phyloP scores from a whole-genome alignment of 805 yeast genomes.

The Ascoidea tarda region DNA sequence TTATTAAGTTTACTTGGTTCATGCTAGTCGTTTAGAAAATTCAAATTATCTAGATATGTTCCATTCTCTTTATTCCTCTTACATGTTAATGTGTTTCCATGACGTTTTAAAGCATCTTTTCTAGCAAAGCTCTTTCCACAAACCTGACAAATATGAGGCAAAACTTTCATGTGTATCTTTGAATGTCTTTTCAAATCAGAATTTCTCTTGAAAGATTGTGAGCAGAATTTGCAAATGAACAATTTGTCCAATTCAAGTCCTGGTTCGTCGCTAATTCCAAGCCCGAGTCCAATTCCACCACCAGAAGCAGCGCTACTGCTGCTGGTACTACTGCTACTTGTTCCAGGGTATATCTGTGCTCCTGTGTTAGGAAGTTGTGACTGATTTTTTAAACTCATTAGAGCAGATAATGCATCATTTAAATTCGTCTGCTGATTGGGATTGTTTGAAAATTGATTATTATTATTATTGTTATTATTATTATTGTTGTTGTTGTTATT shows the following conservation, averaged over 20 bases:
- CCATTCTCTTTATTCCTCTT: slow-evolving; percentile 48
- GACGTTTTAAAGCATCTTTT: slow-evolving; percentile 70
- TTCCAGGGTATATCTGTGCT: background rate
- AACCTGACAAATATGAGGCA: slow-evolving; percentile 60
- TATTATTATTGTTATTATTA: background rate
- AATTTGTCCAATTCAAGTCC: slow-evolving; percentile 19
- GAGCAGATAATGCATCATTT: background rate
- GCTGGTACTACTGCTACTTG: background rate
- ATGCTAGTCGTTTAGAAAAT: slow-evolving; percentile 7
- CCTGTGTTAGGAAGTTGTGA: background rate
- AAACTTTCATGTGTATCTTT: slow-evolving; percentile 54
- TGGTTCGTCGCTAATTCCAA: background rate
- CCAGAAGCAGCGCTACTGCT: background rate
- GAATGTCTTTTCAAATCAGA: slow-evolving; percentile 64
- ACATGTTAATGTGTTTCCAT: slow-evolving; percentile 62
- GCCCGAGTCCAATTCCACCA: too few relatives aligned
- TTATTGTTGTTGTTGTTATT: background rate
- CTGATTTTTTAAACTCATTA: background rate
- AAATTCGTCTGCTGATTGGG: background rate
- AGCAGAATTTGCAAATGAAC: slow-evolving; percentile 45
- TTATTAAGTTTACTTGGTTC: too few relatives aligned
- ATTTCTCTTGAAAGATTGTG: slow-evolving; percentile 49
- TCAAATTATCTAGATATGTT: slow-evolving; percentile 9
- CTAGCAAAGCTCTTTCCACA: slow-evolving; percentile 81
- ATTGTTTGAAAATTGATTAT: background rate